These are phyloP conservation scores for Peribolospora kevripleyi DNA, from an alignment of 768 basidiomycete species.

Conservation along the genomic window DNA sequence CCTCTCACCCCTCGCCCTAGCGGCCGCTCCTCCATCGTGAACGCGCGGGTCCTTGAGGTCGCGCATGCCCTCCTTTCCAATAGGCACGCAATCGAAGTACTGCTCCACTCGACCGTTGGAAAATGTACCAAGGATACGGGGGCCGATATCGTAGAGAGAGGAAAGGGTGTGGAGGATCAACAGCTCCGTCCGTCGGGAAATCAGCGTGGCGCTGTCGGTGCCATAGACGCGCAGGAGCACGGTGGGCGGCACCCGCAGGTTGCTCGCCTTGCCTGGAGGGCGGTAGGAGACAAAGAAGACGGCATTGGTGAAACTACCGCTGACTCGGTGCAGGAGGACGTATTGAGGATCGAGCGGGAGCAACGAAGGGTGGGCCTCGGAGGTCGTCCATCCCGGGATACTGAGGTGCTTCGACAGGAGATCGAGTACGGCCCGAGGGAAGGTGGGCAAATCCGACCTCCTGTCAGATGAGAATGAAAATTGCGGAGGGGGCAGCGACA, in stretches of 20 bases:
- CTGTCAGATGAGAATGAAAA: no score
- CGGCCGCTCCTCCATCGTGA: neutral
- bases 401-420: neutral
- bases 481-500: neutral
- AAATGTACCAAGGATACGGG: constrained; percentile 81
- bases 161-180: constrained; percentile 73
- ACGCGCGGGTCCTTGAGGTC: constrained; percentile 41
- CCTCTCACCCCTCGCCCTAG: no score
- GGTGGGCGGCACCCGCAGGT: constrained; percentile 24
- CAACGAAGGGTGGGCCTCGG: no score
- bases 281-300: constrained; percentile 81
- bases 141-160: constrained; percentile 65
- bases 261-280: constrained; percentile 11
- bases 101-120: constrained; percentile 86
- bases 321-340: constrained; percentile 39
- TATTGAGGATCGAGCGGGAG: neutral
- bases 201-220: constrained; percentile 55
- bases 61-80: constrained; percentile 53
- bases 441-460: neutral
- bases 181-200: constrained; percentile 67
- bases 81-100: constrained; percentile 67
- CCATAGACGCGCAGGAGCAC: constrained; percentile 82
- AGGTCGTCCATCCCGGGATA: neutral
- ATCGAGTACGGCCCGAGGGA: neutral
- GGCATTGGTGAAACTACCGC: constrained; percentile 80